These are phyloP conservation scores for Stephania japonica DNA, from an alignment of 164 flowering plant species.

Conservation along the genomic window DNA sequence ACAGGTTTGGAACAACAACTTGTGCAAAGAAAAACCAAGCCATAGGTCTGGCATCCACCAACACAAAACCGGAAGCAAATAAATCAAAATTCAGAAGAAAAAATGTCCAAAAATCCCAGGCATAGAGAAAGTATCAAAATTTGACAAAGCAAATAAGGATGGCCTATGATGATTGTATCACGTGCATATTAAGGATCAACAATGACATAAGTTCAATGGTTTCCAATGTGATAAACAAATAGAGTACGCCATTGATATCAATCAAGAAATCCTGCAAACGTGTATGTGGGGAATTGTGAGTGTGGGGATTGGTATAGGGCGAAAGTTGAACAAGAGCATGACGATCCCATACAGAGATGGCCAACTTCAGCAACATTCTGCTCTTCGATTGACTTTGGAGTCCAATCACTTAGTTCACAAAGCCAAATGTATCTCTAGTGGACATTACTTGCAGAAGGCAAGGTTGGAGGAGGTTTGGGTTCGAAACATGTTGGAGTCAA, in stretches of 20 bases:
- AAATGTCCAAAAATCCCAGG: neutral
- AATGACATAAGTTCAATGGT: neutral
- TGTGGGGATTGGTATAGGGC: no score
- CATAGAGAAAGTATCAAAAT: neutral
- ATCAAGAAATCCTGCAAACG: neutral
- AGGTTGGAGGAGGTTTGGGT: no score
- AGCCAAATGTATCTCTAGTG: no score
- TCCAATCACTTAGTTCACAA: neutral
- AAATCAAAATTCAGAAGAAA: conserved; percentile 17
- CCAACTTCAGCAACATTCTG: neutral
- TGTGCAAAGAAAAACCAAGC: conserved; percentile 89
- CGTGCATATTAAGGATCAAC: neutral
- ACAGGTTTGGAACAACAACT: conserved; percentile 68
- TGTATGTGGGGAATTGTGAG: no score
- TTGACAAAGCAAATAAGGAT: neutral
- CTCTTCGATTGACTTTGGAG: neutral
- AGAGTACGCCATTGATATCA: neutral
- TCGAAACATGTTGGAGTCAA: no score
- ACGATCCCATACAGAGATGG: neutral
- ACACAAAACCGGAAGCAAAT: conserved; percentile 17
- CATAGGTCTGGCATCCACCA: conserved; percentile 69
- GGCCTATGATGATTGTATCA: neutral
- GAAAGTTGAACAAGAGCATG: neutral
- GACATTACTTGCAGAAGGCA: no score
- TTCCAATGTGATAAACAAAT: neutral